Percentiles rank a stretch among this genome's conserved stretches.
Conservation (phyloP, 1,284 basidiomycete genomes). For the Athelia sp. region DNA sequence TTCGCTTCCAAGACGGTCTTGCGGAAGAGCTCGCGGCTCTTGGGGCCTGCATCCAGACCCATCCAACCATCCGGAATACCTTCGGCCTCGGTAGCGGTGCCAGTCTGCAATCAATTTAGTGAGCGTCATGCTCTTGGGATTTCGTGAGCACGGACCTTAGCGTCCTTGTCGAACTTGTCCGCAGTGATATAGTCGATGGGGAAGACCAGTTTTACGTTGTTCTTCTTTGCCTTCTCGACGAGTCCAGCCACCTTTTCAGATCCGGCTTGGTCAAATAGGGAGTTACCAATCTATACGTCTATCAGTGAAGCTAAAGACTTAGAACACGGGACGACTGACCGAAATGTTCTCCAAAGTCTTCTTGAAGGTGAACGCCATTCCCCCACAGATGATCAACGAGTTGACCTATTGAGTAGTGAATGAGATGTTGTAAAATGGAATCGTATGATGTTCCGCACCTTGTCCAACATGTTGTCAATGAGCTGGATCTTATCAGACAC, state of each 20-base stretch:
- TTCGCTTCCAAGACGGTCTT: constrained; percentile 84
- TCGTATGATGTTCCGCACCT: constrained; percentile 45
- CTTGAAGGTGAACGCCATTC: constrained; percentile 99
- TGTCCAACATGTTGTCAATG: constrained; percentile 99
- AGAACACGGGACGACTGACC: constrained; percentile 33
- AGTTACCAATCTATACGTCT: constrained; percentile 76
- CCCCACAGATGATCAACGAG: constrained; percentile 95
- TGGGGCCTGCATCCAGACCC: constrained; percentile 87
- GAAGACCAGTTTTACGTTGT: constrained; percentile 94
- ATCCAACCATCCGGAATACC: constrained; percentile 94
- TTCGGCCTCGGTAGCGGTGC: constrained; percentile 71
- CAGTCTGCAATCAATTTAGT: constrained; percentile 42
- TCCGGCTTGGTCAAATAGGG: constrained; percentile 91
- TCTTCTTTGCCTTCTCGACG: constrained; percentile 90
- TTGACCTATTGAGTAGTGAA: constrained; percentile 61
- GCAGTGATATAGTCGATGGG: constrained; percentile 94
- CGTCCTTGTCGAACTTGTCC: constrained; percentile 94
- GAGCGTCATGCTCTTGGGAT: not conserved
- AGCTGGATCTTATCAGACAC: constrained; percentile 99
- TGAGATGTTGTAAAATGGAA: constrained; percentile 1
- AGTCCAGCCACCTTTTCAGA: constrained; percentile 83
- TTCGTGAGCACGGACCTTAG: constrained; percentile 47
- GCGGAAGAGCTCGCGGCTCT: constrained; percentile 79
- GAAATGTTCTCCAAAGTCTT: constrained; percentile 84
- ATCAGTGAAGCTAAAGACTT: not conserved